Conservation (phyloP, 208 protist genomes). For the Blechomonas ayalai region DNA sequence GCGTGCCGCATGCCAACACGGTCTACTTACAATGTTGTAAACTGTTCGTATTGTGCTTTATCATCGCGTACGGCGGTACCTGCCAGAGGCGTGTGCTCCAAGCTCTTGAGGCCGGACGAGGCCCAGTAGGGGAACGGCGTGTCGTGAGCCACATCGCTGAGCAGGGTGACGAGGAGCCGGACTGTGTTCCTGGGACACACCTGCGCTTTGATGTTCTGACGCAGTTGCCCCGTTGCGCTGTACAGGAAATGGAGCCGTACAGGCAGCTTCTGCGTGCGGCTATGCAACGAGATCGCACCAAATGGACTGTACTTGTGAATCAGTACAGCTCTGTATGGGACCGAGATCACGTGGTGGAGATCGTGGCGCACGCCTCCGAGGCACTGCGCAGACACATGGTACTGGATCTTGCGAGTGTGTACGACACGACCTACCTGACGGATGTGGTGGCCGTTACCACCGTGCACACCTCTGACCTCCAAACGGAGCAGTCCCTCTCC, state of each 20-base stretch:
- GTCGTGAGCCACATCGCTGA: no score
- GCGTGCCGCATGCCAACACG: neutral
- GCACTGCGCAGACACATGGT: constrained; percentile 27
- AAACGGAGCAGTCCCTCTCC: neutral
- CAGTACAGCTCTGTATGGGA: constrained; percentile 5
- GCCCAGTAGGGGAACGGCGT: no score
- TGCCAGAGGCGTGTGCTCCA: constrained; percentile 9
- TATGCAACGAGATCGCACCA: constrained; percentile 12
- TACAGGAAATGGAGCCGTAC: constrained; percentile 14
- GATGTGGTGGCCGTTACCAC: constrained; percentile 7
- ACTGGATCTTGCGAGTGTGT: constrained; percentile 24
- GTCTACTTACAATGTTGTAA: constrained; percentile 12
- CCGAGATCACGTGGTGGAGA: constrained; percentile 2
- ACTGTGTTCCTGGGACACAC: no score
- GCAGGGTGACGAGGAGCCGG: no score
- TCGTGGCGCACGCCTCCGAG: constrained; percentile 7
- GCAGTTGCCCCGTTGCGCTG: no score
- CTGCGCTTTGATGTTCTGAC: no score
- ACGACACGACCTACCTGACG: constrained; percentile 20
- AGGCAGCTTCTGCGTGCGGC: constrained; percentile 5
- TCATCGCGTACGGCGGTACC: constrained; percentile 9
- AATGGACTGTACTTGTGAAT: constrained; percentile 2
- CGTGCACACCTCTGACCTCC: constrained; percentile 2
- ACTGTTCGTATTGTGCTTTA: constrained; percentile 12
- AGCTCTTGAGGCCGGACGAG: no score